Evolutionary conservation across 1,284 basidiomycete genomes (phyloP).

Genomic region (Somion occarium): DNA sequence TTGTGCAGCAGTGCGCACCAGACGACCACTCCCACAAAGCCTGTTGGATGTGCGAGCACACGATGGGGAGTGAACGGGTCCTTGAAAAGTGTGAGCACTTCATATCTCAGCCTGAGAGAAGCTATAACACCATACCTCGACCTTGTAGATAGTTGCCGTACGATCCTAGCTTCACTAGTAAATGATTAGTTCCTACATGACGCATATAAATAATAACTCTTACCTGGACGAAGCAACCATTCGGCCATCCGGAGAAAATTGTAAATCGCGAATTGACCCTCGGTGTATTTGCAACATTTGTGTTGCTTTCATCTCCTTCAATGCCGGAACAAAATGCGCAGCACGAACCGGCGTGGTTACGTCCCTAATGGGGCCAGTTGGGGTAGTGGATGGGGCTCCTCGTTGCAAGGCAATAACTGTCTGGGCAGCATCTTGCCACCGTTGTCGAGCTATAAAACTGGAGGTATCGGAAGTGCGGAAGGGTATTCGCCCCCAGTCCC

Average conservation of each 20-base stretch:
- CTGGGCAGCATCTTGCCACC: slow-evolving; percentile 16
- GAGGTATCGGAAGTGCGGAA: slow-evolving; percentile 4
- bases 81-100: slow-evolving; percentile 26
- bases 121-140: slow-evolving; percentile 42
- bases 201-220: slow-evolving; percentile 10
- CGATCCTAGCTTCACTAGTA: slow-evolving; percentile 59
- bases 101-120: slow-evolving; percentile 8
- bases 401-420: slow-evolving; percentile 28
- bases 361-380: slow-evolving; percentile 16
- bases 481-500: too few species aligned
- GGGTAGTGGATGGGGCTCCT: slow-evolving; percentile 38
- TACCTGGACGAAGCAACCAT: slow-evolving; percentile 67
- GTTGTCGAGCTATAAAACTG: slow-evolving; percentile 6
- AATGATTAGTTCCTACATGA: not conserved
- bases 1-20: slow-evolving; percentile 46
- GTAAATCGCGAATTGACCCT: slow-evolving; percentile 61
- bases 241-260: slow-evolving; percentile 69
- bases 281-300: slow-evolving; percentile 61
- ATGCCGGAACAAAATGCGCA: slow-evolving; percentile 48
- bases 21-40: slow-evolving; percentile 78
- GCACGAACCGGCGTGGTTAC: slow-evolving; percentile 41
- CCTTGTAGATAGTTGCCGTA: slow-evolving; percentile 68
- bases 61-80: slow-evolving; percentile 57
- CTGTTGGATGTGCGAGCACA: slow-evolving; percentile 64
- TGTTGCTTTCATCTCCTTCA: slow-evolving; percentile 49